Evolutionary conservation across 1,284 basidiomycete species (phyloP), one percentile per base, ranked within the genome.

Genomic region (Pascua guehoae): DNA sequence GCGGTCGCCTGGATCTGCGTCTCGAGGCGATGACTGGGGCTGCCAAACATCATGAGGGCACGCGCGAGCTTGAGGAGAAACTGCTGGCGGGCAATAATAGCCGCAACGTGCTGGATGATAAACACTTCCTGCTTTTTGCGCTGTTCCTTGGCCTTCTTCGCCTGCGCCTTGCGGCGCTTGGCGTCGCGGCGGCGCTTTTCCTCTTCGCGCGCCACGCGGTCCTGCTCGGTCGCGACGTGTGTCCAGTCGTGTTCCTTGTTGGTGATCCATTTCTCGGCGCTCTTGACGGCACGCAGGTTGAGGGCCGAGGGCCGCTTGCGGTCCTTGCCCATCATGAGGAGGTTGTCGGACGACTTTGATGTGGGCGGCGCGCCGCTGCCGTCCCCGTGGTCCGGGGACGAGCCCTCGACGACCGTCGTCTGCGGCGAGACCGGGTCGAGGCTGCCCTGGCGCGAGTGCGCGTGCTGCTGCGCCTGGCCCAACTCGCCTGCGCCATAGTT

Each of bases 31-130:
- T 95, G 91, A 2, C 87, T 86, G n/a, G 92, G 91, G 2, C 87
- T 89, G 42, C 91, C 91, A 65, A 93, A 95, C 90, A 93, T 93
- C 90, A 95, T 94, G 80, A 96, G 84, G 9, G 90, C 86, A 47
- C 91, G 84, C 15, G 88, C 84, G 42, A 95, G 83, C 79, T 95
- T 95, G 72, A 94, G 79, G 58, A 96, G 81, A 78, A 95, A 95
- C 64, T 93, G 88, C 73, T 95, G 91, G 16, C 93, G 83, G 66
- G 87, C 85, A 48, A 94, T 81, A 63, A 94, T 88, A 56, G 88
- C 86, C 2, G 91, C 91, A 17, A 94, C 88, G 69, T 94, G 91
- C 66, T 87, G 88, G 41, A 91, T 92, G 64, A 94, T 93, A 72
- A 84, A 91, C 56, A 89, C 83, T 73, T 89, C 86, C 12, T 87